Evolutionary conservation across 1,139 yeast genomes (phyloP).

Genomic region (Saccharomyces hybrid): DNA sequence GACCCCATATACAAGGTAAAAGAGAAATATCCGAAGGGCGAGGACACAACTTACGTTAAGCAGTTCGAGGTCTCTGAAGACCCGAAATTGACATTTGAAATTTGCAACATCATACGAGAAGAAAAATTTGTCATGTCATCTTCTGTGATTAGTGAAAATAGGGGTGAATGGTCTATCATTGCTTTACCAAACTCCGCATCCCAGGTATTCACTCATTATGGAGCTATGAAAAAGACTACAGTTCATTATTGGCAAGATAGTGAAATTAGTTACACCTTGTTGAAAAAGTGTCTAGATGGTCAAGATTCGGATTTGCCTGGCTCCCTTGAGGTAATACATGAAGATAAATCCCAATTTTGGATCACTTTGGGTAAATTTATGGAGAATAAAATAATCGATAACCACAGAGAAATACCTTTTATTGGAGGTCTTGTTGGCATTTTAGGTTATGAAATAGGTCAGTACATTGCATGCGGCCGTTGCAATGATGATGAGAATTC

Average conservation of each 20-base stretch:
- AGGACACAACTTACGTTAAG: neutral
- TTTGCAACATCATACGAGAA: conserved; percentile 18
- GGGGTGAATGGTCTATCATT: conserved; percentile 78
- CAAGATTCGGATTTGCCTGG: neutral
- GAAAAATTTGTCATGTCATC: conserved; percentile 28
- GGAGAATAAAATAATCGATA: conserved; percentile 29
- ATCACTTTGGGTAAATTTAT: conserved; percentile 43
- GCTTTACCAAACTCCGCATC: conserved; percentile 60
- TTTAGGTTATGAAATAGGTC: conserved; percentile 80
- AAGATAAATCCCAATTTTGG: conserved; percentile 27
- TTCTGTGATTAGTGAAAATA: conserved; percentile 20
- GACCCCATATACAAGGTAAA: conserved; percentile 12
- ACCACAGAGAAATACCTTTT: conserved; percentile 49
- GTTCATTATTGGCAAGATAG: conserved; percentile 22
- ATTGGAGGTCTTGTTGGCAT: conserved; percentile 85
- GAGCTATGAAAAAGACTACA: conserved; percentile 31
- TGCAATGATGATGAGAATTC: conserved; percentile 23
- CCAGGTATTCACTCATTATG: conserved; percentile 54
- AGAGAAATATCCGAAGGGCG: neutral
- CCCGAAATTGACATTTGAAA: conserved; percentile 17
- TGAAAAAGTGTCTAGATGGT: conserved; percentile 4
- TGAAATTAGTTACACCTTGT: conserved; percentile 7
- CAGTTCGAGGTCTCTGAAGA: conserved; percentile 8
- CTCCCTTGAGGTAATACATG: conserved; percentile 11
- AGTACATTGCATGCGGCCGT: conserved; percentile 33